Base-by-base conservation (phyloP, 495 filamentous ascomycete genomes). In the Penicillium malachiteum region DNA sequence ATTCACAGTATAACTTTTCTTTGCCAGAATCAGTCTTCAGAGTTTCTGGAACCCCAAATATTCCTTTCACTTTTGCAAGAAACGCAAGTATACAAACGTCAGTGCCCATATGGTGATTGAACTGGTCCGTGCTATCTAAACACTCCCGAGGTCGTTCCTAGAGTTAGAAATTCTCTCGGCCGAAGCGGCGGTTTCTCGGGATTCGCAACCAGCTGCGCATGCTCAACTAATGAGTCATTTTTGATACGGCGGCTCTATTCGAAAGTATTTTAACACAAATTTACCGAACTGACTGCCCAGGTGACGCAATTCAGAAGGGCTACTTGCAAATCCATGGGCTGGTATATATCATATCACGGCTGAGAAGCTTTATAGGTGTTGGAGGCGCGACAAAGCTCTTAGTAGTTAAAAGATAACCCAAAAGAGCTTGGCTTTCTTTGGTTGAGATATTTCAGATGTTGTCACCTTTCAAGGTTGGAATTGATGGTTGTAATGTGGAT, bases 311-410 rank as follows among this genome's bases (percentile, higher is more conserved):
- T 26, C 43, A 46, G 14, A 13, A 17, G 18, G 50, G 60, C 26
- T n/a, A 26, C 12, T 17, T 66, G 32, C 51, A 56, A 12, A 30
- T 66, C 9, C 63, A 66, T 46, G 60, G 60, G 18, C 38, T 63
- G 9, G 57, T 66, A 14, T 63, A 66, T 17, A 56, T 60, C 33
- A 4, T 51, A 3, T 26, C 21, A 35, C 1, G 52, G 13, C 17
- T 30, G 4, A 50, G 47, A 9, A 50, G 34, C 34, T 13, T 37
- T 1, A 2, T 5, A 5, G 34, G 5, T 37, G 34, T 37, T 37
- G 34, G 5, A 37, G 12, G 34, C 2, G 2, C 34, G 8, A 13
- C 34, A 13, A 37, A 7, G 12, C 34, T 37, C 34, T 7, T 5
- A 37, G 5, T 13, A 26, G 21, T 37, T 37, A 37, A 13, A 37